A percentile compares a stretch with the other conserved stretches of the same genome.
Evolutionary conservation across 495 filamentous ascomycete genomes (phyloP).

Genomic region (Neurospora sp.): DNA sequence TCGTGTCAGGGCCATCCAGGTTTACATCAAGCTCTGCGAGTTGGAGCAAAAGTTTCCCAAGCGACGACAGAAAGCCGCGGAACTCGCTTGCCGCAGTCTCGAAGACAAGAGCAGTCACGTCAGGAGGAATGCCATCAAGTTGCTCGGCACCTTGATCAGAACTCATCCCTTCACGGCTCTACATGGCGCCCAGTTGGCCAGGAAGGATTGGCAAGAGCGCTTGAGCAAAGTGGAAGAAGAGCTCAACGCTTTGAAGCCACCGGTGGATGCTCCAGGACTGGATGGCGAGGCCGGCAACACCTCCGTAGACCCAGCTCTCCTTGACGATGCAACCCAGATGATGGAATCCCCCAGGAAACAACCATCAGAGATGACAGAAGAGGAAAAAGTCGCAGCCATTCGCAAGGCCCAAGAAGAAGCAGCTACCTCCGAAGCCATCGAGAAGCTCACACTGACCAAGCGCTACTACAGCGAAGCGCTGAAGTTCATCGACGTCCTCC

Average conservation of each 20-base stretch:
- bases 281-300: conserved; percentile 44
- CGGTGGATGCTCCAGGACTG: conserved; percentile 66
- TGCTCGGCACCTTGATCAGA: conserved; percentile 75
- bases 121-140: conserved; percentile 85
- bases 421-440: conserved; percentile 65
- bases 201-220: conserved; percentile 73
- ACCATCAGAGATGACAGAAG: conserved; percentile 45
- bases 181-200: conserved; percentile 76
- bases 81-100: conserved; percentile 75
- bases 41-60: conserved; percentile 93
- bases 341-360: conserved; percentile 53
- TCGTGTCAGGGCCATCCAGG: conserved; percentile 82
- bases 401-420: conserved; percentile 62
- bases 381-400: conserved; percentile 44
- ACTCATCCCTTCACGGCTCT: conserved; percentile 90
- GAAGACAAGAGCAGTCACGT: conserved; percentile 99
- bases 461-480: conserved; percentile 89
- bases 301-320: conserved; percentile 60
- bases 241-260: conserved; percentile 69
- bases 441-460: conserved; percentile 73
- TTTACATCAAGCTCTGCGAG: conserved; percentile 84
- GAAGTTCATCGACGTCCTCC: conserved; percentile 89
- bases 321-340: conserved; percentile 82
- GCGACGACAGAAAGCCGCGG: conserved; percentile 72
- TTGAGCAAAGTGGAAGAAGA: conserved; percentile 73